phyloP scores from a whole-genome alignment of 2,329 filamentous ascomycete genomes.

The Colletotrichum sp. region DNA sequence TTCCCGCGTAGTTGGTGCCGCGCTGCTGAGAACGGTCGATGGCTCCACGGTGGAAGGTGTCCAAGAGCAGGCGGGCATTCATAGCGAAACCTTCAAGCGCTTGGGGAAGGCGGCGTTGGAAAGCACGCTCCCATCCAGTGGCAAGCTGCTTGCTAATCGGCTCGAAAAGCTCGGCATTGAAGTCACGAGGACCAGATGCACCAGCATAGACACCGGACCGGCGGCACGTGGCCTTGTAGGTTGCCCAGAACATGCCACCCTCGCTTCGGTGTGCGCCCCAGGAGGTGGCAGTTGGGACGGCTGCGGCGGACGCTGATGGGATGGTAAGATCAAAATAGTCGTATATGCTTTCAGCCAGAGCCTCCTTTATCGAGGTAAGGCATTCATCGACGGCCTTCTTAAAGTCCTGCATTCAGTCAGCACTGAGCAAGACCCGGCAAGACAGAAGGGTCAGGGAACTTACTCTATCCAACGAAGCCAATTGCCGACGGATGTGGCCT shows the following conservation, averaged over 20 bases:
- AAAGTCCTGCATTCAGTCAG: conserved; percentile 21
- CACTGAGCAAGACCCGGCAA: not conserved
- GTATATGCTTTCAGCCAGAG: conserved; percentile 25
- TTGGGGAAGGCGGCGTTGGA: conserved; percentile 27
- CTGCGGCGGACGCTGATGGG: conserved; percentile 19
- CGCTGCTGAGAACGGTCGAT: conserved; percentile 9
- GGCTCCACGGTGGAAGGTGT: conserved; percentile 15
- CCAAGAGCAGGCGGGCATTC: not conserved
- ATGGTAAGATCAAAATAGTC: conserved; percentile 25
- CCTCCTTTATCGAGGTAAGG: conserved; percentile 18
- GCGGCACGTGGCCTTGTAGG: conserved; percentile 30
- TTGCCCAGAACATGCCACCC: conserved; percentile 28
- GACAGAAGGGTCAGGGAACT: not conserved
- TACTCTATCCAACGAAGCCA: conserved; percentile 19
- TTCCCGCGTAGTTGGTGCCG: conserved; percentile 3
- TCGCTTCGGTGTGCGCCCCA: conserved; percentile 24
- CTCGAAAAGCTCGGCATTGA: conserved; percentile 31
- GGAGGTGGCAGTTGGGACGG: conserved; percentile 20
- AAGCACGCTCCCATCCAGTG: conserved; percentile 29
- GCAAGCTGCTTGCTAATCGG: conserved; percentile 25
- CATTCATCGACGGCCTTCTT: conserved; percentile 17
- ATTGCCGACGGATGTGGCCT: conserved; percentile 7
- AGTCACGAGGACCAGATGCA: conserved; percentile 22
- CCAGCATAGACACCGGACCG: conserved; percentile 25
- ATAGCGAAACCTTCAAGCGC: conserved; percentile 3